These are phyloP conservation scores for Platanthera zijinensis DNA, from an alignment of 106 monocot species.

Conservation along the genomic window DNA sequence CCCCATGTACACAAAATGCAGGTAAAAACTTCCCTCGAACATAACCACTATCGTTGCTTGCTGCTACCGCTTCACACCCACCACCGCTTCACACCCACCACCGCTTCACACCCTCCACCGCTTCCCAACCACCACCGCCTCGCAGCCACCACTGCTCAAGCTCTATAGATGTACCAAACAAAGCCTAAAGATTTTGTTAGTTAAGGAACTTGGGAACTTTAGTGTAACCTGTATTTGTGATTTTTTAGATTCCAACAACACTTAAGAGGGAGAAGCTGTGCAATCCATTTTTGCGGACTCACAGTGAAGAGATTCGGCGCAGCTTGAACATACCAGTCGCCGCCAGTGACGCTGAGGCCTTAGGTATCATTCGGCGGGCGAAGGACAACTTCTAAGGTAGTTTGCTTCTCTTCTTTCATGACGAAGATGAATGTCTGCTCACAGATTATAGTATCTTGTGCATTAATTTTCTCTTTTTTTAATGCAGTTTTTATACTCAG, in stretches of 20 bases:
- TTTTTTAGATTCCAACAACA: constrained; percentile 79
- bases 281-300: constrained; percentile 84
- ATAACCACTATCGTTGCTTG: too few relatives aligned
- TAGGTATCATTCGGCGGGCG: constrained; percentile 60
- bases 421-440: not conserved
- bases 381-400: constrained; percentile 64
- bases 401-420: not conserved
- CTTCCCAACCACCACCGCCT: too few relatives aligned
- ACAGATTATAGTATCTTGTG: not conserved
- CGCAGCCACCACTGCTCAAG: too few relatives aligned
- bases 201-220: too few relatives aligned
- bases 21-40: too few relatives aligned
- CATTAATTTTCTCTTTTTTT: not conserved
- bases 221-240: not conserved
- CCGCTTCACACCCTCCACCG: too few relatives aligned
- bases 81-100: too few relatives aligned
- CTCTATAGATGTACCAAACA: too few relatives aligned
- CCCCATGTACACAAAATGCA: too few relatives aligned
- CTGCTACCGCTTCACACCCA: too few relatives aligned
- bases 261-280: constrained; percentile 67
- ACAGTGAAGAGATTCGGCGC: constrained; percentile 58
- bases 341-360: constrained; percentile 58
- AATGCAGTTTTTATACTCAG: not conserved
- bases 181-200: too few relatives aligned
- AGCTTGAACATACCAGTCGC: constrained; percentile 54